Conservation (phyloP, 2,329 filamentous ascomycete genomes). For the Leptodontidium sp. region DNA sequence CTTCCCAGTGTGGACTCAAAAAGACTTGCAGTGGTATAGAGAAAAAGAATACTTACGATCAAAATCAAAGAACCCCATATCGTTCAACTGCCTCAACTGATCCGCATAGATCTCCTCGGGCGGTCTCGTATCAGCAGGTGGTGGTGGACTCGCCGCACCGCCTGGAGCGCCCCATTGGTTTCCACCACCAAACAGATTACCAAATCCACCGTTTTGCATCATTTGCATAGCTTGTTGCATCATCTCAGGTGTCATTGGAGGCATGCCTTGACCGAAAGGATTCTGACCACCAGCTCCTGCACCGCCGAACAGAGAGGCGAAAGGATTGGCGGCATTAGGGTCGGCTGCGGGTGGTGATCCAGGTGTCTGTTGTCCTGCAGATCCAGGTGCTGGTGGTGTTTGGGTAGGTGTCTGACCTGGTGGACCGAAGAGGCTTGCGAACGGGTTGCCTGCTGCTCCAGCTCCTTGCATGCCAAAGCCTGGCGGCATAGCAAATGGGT, state of each 20-base stretch:
- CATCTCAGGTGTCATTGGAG: constrained; percentile 62
- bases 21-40: not conserved
- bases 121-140: constrained; percentile 81
- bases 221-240: constrained; percentile 62
- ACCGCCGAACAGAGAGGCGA: constrained; percentile 67
- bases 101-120: constrained; percentile 93
- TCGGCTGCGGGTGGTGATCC: constrained; percentile 45
- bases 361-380: constrained; percentile 46
- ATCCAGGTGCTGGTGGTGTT: constrained; percentile 44
- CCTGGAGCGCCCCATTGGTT: constrained; percentile 47
- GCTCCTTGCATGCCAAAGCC: constrained; percentile 44
- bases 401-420: constrained; percentile 42
- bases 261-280: constrained; percentile 54
- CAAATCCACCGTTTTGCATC: constrained; percentile 40
- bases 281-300: constrained; percentile 40
- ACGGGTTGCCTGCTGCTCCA: constrained; percentile 61
- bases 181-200: constrained; percentile 37
- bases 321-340: constrained; percentile 65
- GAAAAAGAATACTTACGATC: constrained; percentile 69
- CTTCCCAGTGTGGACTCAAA: not conserved
- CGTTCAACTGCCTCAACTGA: constrained; percentile 91
- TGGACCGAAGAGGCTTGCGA: constrained; percentile 64
- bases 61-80: constrained; percentile 99
- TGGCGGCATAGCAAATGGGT: constrained; percentile 48
- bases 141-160: constrained; percentile 52